A percentile compares a stretch with the other conserved stretches of the same genome.
Conservation (phyloP, 2,329 filamentous ascomycete genomes). For the Calycina herbarum region DNA sequence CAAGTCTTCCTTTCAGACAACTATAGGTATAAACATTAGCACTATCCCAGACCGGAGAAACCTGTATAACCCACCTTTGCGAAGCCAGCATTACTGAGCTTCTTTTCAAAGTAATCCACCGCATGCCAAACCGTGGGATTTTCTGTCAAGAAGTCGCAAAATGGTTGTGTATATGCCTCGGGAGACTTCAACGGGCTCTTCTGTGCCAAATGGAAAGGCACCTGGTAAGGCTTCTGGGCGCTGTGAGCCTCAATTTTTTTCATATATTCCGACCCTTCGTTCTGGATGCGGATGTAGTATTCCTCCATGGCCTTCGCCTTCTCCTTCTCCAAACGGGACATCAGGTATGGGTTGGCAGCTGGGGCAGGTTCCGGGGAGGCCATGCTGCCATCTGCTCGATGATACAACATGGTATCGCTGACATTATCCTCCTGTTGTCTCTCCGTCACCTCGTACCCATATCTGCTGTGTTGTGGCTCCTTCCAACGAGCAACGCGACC, state of each 20-base stretch:
- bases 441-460: not conserved
- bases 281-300: not conserved
- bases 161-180: constrained; percentile 76
- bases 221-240: not conserved
- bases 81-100: constrained; percentile 73
- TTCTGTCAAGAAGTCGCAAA: constrained; percentile 80
- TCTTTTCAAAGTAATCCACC: constrained; percentile 73
- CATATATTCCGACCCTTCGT: too few species aligned
- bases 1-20: constrained; percentile 80
- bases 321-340: too few species aligned
- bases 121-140: constrained; percentile 95
- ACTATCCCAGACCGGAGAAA: not conserved
- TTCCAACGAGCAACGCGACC: not conserved
- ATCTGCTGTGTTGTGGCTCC: not conserved
- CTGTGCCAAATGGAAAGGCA: not conserved
- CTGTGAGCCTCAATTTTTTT: too few species aligned
- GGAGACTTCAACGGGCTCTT: constrained; percentile 39
- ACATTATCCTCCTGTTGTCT: not conserved
- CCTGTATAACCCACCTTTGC: constrained; percentile 52
- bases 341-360: too few species aligned
- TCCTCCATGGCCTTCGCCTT: not conserved
- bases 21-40: constrained; percentile 42
- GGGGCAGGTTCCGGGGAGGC: too few species aligned
- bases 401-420: not conserved
- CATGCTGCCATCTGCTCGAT: too few species aligned